Percentiles rank a stretch among this genome's conserved stretches.
Evolutionary conservation across 768 basidiomycete species (phyloP).

Genomic region (Exsudoporus frostii): DNA sequence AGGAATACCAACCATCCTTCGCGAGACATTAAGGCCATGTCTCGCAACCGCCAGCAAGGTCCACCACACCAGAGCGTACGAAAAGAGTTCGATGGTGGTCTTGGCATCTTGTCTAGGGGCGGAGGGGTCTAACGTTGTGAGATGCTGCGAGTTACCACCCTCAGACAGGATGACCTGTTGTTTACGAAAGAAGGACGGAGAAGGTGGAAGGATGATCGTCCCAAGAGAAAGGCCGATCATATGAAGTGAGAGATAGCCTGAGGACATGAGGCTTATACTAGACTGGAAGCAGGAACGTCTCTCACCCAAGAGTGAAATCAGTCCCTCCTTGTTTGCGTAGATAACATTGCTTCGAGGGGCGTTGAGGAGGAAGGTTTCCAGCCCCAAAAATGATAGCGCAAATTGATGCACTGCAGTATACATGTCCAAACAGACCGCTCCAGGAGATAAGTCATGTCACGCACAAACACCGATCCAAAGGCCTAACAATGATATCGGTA

Average conservation of each 20-base stretch:
- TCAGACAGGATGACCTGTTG: slow-evolving; percentile 34
- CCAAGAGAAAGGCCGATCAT: slow-evolving; percentile 82
- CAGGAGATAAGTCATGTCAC: slow-evolving; percentile 11
- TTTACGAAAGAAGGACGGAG: slow-evolving; percentile 66
- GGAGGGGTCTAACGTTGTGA: slow-evolving; percentile 9
- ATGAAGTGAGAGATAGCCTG: slow-evolving; percentile 90
- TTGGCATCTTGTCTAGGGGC: slow-evolving; percentile 64
- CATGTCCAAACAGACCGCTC: neutral
- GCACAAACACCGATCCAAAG: slow-evolving; percentile 57
- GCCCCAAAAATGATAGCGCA: slow-evolving; percentile 48
- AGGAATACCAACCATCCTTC: slow-evolving; percentile 51
- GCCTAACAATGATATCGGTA: slow-evolving; percentile 63
- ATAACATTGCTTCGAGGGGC: slow-evolving; percentile 62
- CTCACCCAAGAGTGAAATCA: slow-evolving; percentile 73
- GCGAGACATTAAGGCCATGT: slow-evolving; percentile 46
- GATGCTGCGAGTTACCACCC: neutral
- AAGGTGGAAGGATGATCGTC: slow-evolving; percentile 74
- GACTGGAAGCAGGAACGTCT: neutral
- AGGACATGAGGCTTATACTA: neutral
- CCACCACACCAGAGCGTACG: slow-evolving; percentile 84
- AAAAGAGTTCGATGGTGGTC: slow-evolving; percentile 70
- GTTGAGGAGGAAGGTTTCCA: slow-evolving; percentile 64
- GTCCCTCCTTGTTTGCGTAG: slow-evolving; percentile 88
- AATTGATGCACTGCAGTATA: slow-evolving; percentile 65
- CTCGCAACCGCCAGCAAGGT: slow-evolving; percentile 40